A percentile compares a stretch with the other conserved stretches of the same genome.
These are phyloP conservation scores for Juncus inflexus DNA, from an alignment of 176 grass and related monocot species.

Conservation along the genomic window DNA sequence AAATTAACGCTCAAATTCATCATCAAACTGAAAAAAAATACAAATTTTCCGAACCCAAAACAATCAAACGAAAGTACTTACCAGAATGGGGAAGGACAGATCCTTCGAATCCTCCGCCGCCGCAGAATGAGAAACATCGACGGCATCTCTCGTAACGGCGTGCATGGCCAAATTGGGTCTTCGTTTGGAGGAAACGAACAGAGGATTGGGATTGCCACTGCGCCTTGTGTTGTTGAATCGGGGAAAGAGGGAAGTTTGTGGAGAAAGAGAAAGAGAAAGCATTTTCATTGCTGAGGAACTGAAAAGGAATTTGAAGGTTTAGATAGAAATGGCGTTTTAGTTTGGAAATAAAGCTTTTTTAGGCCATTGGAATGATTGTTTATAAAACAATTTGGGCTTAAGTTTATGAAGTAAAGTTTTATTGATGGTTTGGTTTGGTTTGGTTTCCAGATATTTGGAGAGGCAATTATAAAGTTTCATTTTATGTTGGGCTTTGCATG, in stretches of 20 bases:
- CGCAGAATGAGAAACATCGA: background rate
- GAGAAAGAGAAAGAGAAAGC: slow-evolving; percentile 4
- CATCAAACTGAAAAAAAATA: background rate
- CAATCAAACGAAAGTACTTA: background rate
- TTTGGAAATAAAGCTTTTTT: too few species aligned
- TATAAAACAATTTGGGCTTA: too few species aligned
- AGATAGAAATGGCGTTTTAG: too few species aligned
- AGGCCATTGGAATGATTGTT: too few species aligned
- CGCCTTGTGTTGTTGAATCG: background rate
- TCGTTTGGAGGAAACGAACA: background rate
- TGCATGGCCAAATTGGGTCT: background rate
- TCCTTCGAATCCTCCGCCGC: background rate
- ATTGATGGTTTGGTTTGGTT: too few species aligned
- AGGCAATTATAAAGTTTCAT: too few species aligned
- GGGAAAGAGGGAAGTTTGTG: background rate
- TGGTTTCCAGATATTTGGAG: too few species aligned
- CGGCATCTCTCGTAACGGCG: background rate
- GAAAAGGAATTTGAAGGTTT: too few species aligned
- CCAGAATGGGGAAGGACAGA: slow-evolving; percentile 20
- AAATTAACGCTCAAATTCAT: background rate
- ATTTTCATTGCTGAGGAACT: background rate
- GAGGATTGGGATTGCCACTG: too few species aligned
- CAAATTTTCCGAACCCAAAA: background rate
- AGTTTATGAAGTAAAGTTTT: too few species aligned
- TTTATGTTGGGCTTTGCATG: too few species aligned